Conservation (phyloP, 352 stramenopile species). For the Elongisporangium undulatum region DNA sequence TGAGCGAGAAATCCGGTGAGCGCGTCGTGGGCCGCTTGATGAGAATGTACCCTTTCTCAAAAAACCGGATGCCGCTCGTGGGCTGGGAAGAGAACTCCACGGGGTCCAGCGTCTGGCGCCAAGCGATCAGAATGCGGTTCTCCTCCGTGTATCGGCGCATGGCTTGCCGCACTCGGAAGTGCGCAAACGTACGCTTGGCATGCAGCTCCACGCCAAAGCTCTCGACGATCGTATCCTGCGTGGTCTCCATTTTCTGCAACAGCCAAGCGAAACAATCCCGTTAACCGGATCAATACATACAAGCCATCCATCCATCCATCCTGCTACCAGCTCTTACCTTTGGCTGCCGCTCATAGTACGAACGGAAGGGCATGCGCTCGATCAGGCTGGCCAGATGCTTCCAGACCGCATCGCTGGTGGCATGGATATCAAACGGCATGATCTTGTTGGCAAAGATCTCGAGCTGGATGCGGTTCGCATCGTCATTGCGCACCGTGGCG, state of each 20-base stretch:
- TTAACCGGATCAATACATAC: neutral
- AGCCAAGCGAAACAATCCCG: no score
- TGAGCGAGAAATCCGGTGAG: slow-evolving; percentile 22
- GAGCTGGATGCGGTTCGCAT: neutral
- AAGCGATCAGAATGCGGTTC: slow-evolving; percentile 46
- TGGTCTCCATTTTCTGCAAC: slow-evolving; percentile 36
- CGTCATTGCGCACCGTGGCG: slow-evolving; percentile 14
- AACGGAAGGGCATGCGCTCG: slow-evolving; percentile 35
- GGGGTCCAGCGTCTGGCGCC: slow-evolving; percentile 45
- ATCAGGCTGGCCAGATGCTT: slow-evolving; percentile 13
- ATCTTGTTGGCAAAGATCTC: slow-evolving; percentile 3
- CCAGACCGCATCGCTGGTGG: neutral
- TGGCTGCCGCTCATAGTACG: slow-evolving; percentile 32
- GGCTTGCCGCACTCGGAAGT: slow-evolving; percentile 56
- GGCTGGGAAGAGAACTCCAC: slow-evolving; percentile 42
- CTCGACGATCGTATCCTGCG: slow-evolving; percentile 58
- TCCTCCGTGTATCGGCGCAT: slow-evolving; percentile 40
- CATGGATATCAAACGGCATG: slow-evolving; percentile 3
- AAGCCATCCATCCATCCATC: no score
- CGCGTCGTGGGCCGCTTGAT: slow-evolving; percentile 28
- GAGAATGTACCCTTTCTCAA: slow-evolving; percentile 54
- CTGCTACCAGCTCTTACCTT: slow-evolving; percentile 15
- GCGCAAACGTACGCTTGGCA: slow-evolving; percentile 41
- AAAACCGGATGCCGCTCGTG: slow-evolving; percentile 33
- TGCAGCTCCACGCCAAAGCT: slow-evolving; percentile 51